A percentile compares a stretch with the other conserved stretches of the same genome.
These are phyloP conservation scores for Tetraselmis striata DNA, from an alignment of 139 green algal genomes.

Conservation along the genomic window DNA sequence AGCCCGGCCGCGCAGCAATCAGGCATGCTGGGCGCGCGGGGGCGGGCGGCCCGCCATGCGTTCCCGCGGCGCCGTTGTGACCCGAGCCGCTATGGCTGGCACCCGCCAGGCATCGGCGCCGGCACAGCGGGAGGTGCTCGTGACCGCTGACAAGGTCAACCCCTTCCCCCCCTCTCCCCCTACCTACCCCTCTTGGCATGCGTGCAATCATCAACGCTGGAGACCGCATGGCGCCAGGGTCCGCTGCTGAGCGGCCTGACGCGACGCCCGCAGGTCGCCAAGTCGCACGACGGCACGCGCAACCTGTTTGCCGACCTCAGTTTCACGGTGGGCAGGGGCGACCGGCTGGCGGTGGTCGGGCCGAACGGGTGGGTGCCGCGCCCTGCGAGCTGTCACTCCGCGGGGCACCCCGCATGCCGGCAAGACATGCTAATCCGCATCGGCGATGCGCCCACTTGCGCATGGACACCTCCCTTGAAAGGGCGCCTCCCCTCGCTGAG, in stretches of 20 bases:
- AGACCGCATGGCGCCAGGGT: no score
- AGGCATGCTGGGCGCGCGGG: no score
- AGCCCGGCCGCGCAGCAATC: no score
- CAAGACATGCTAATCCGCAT: no score
- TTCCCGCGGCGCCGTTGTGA: no score
- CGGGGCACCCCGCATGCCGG: no score
- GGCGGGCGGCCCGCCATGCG: no score
- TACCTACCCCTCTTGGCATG: background rate
- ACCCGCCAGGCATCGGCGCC: background rate
- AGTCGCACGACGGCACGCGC: background rate
- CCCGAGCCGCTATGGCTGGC: no score
- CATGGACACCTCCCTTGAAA: no score
- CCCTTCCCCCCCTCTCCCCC: background rate
- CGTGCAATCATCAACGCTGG: background rate
- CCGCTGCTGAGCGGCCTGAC: background rate
- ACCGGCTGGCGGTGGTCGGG: background rate
- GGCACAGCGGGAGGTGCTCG: background rate
- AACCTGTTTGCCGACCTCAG: background rate
- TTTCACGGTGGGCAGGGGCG: background rate
- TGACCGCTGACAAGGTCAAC: background rate
- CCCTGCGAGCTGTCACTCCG: no score
- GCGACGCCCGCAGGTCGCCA: background rate
- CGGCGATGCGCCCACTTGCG: no score
- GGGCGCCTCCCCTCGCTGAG: no score
- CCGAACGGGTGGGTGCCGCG: background rate